These are phyloP conservation scores for Thuidium tamariscinum DNA, from an alignment of 225 moss, liverwort and hornwort species.

Conservation along the genomic window DNA sequence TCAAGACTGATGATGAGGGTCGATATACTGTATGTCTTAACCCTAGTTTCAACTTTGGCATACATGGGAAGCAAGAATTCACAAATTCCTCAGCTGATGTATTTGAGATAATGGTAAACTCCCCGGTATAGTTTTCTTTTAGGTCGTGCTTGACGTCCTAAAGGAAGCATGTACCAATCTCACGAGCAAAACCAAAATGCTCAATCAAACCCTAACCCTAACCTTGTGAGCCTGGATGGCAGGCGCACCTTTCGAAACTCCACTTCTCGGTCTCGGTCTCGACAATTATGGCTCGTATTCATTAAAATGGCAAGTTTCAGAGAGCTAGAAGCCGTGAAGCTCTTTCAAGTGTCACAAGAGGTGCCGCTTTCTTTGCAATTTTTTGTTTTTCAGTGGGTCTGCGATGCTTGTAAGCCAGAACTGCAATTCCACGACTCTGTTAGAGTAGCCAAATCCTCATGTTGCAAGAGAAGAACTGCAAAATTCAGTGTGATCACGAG, in stretches of 20 bases:
- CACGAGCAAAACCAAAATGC: slow-evolving; percentile 76
- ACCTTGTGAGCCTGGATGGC: slow-evolving; percentile 58
- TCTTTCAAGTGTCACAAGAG: neutral
- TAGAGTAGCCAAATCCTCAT: neutral
- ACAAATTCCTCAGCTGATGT: neutral
- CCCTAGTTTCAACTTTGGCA: neutral
- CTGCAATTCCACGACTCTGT: neutral
- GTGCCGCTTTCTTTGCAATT: neutral
- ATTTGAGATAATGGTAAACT: neutral
- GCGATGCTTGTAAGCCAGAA: neutral
- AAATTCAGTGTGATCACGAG: neutral
- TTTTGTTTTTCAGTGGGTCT: neutral
- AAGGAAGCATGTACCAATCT: slow-evolving; percentile 57
- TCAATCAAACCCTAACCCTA: slow-evolving; percentile 36
- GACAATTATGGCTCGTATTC: neutral
- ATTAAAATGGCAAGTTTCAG: neutral
- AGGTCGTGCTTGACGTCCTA: neutral
- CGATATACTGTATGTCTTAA: neutral
- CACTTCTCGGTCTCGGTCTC: neutral
- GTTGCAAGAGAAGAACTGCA: neutral
- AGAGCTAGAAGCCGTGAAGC: neutral
- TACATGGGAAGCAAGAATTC: neutral
- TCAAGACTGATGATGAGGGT: neutral
- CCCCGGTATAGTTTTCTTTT: neutral
- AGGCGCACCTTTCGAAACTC: slow-evolving; percentile 31